Evolutionary conservation across 2,329 filamentous ascomycete genomes (phyloP).

Genomic region (Penicillium carneum): DNA sequence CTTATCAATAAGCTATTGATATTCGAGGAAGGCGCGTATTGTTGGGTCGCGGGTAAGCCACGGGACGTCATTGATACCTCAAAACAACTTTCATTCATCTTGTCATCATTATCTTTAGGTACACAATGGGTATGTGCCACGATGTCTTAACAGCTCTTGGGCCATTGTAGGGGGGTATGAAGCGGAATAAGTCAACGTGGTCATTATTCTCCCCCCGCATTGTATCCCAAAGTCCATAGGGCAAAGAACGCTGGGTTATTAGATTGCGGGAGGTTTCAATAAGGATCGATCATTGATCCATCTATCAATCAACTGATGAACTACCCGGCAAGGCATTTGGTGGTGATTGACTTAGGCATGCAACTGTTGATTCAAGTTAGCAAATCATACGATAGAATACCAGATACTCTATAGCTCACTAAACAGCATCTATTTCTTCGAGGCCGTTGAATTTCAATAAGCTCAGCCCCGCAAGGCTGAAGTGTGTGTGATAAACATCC

Average conservation of each 20-base stretch:
- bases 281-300: neutral
- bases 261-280: slow-evolving; percentile 68
- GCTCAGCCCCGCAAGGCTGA: slow-evolving; percentile 86
- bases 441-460: slow-evolving; percentile 79
- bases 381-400: neutral
- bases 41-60: neutral
- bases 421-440: slow-evolving; percentile 83
- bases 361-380: slow-evolving; percentile 57
- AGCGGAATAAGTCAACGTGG: slow-evolving; percentile 53
- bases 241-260: slow-evolving; percentile 66
- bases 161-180: slow-evolving; percentile 48
- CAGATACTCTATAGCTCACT: slow-evolving; percentile 61
- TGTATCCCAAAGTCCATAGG: slow-evolving; percentile 71
- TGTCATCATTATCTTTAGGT: slow-evolving; percentile 11
- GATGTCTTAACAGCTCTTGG: slow-evolving; percentile 51
- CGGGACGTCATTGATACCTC: neutral
- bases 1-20: neutral
- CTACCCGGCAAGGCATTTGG: slow-evolving; percentile 62
- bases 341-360: slow-evolving; percentile 73
- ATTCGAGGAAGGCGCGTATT: neutral
- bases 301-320: slow-evolving; percentile 23
- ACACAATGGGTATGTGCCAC: slow-evolving; percentile 44
- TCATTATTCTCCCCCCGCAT: slow-evolving; percentile 68
- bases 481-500: slow-evolving; percentile 94
- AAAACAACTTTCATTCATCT: slow-evolving; percentile 5